These are phyloP conservation scores for Spinacia oleracea DNA, from an alignment of 179 eudicot species.

Conservation along the genomic window DNA sequence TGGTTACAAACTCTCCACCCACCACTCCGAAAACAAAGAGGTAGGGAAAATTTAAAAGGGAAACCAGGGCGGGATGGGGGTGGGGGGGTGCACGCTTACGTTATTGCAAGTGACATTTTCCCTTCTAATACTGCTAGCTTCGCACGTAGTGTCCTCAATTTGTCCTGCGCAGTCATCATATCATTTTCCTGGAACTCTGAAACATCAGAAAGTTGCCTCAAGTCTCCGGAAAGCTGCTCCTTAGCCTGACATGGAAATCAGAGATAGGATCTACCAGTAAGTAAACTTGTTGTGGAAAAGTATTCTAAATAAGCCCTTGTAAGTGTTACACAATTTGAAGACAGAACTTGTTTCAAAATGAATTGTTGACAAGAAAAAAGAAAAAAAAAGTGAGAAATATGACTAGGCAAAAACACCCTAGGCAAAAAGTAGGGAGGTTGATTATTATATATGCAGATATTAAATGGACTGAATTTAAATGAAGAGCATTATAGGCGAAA, in stretches of 20 bases:
- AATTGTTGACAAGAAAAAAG: not conserved
- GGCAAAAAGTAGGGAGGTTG: no score
- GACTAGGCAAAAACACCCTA: no score
- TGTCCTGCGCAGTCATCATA: constrained; percentile 62
- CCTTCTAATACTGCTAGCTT: constrained; percentile 80
- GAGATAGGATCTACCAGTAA: not conserved
- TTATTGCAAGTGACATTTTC: constrained; percentile 70
- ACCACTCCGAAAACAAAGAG: constrained; percentile 3
- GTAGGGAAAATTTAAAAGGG: not conserved
- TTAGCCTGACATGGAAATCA: constrained; percentile 38
- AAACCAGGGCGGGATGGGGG: not conserved
- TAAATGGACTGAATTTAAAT: not conserved
- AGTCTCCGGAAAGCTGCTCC: constrained; percentile 43
- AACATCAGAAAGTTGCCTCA: constrained; percentile 69
- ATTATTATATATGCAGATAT: no score
- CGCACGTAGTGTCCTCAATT: constrained; percentile 72
- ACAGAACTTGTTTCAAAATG: not conserved
- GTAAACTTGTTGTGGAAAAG: not conserved
- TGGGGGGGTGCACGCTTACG: constrained; percentile 58
- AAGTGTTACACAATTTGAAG: not conserved
- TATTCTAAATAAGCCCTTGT: not conserved
- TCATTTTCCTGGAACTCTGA: constrained; percentile 87
- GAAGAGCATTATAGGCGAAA: not conserved
- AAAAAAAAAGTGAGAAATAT: not conserved
- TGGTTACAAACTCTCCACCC: not conserved